Conservation (phyloP, 2,329 filamentous ascomycete species). For the Phaeosphaeria sp. region DNA sequence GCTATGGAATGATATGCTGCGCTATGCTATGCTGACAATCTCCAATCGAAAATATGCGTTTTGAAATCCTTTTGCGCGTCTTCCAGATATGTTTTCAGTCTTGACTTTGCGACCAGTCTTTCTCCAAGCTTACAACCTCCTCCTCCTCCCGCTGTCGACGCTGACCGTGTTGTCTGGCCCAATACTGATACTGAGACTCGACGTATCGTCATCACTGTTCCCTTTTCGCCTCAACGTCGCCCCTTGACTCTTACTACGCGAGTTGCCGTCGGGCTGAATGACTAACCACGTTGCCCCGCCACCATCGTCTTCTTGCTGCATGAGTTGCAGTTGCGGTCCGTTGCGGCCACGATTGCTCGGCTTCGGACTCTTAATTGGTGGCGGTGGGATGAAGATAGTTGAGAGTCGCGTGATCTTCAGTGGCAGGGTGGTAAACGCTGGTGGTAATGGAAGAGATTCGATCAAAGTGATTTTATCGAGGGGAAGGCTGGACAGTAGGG, state of each 20-base stretch:
- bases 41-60: not conserved
- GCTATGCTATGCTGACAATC: constrained; percentile 11
- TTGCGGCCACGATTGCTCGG: constrained; percentile 26
- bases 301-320: constrained; percentile 42
- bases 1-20: constrained; percentile 12
- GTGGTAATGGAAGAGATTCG: constrained; percentile 38
- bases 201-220: constrained; percentile 37
- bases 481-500: constrained; percentile 40
- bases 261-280: constrained; percentile 34
- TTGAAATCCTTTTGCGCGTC: not conserved
- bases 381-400: constrained; percentile 40
- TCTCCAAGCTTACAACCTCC: constrained; percentile 23
- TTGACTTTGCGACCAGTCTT: not conserved
- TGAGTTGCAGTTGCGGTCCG: constrained; percentile 42
- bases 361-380: constrained; percentile 29
- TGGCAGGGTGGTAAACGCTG: constrained; percentile 36
- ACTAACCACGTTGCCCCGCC: constrained; percentile 47
- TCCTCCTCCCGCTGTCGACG: constrained; percentile 44
- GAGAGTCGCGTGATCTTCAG: constrained; percentile 34
- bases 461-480: constrained; percentile 43
- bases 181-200: constrained; percentile 45
- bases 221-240: constrained; percentile 22
- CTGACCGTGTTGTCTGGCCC: constrained; percentile 48
- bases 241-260: constrained; percentile 42
- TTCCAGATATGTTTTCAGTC: not conserved